Evolutionary conservation across 495 filamentous ascomycete species (phyloP).

Genomic region (Hypoxylon crocopeplum): DNA sequence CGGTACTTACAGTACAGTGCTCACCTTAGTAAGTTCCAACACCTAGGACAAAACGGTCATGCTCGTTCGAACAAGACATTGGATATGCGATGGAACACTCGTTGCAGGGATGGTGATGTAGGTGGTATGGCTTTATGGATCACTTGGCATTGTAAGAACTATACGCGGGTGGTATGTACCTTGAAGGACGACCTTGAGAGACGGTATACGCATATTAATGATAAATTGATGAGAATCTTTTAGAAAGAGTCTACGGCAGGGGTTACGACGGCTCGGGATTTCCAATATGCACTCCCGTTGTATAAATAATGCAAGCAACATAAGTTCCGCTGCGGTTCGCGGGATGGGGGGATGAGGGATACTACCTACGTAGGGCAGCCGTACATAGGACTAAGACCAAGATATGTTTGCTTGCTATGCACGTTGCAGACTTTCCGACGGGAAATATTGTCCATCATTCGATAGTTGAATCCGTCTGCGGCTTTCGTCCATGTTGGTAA

Average conservation of each 20-base stretch:
- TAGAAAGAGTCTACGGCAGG: conserved; percentile 31
- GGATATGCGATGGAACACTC: conserved; percentile 32
- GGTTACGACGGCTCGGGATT: conserved; percentile 32
- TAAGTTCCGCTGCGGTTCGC: conserved; percentile 38
- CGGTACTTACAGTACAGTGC: neutral
- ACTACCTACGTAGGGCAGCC: conserved; percentile 28
- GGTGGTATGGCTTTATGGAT: conserved; percentile 32
- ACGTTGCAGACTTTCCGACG: conserved; percentile 13
- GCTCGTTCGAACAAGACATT: conserved; percentile 19
- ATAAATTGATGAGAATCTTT: conserved; percentile 27
- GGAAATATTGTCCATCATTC: conserved; percentile 9
- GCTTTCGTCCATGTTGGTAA: neutral
- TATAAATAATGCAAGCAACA: conserved; percentile 37
- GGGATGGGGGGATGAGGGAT: conserved; percentile 31
- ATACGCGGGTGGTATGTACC: conserved; percentile 18
- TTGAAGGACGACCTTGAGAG: conserved; percentile 26
- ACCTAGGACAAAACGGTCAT: conserved; percentile 22
- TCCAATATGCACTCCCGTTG: conserved; percentile 30
- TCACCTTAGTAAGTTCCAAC: conserved; percentile 30
- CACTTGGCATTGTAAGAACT: conserved; percentile 27
- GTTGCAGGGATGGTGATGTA: conserved; percentile 33
- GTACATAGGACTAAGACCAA: too few species aligned
- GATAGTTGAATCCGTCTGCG: neutral
- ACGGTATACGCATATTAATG: conserved; percentile 14
- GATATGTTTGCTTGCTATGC: conserved; percentile 9